These are phyloP conservation scores for Colletotrichum abscissum DNA, from an alignment of 2,329 filamentous ascomycete species.

Conservation along the genomic window DNA sequence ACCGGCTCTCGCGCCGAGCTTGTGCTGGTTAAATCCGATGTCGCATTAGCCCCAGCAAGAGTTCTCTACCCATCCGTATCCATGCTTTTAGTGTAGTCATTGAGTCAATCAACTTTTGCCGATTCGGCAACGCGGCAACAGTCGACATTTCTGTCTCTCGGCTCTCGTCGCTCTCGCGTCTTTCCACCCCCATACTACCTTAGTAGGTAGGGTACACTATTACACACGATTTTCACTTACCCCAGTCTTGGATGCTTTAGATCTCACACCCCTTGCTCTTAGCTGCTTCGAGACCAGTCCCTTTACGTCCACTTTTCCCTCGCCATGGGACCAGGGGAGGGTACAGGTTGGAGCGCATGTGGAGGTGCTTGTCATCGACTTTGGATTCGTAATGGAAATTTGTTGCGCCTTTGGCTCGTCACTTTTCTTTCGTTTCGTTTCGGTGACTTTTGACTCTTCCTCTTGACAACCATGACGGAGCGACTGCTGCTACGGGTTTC, in stretches of 20 bases:
- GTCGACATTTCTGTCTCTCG: background rate
- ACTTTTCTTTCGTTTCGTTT: background rate
- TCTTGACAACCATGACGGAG: background rate
- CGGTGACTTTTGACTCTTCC: background rate
- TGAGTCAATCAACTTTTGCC: conserved; percentile 6
- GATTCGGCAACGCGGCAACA: conserved; percentile 25
- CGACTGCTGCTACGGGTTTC: background rate
- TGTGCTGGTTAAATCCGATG: conserved; percentile 9
- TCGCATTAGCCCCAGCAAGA: background rate
- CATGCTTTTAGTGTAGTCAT: background rate
- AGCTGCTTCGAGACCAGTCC: conserved; percentile 8
- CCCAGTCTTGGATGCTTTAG: background rate
- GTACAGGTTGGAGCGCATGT: conserved; percentile 23
- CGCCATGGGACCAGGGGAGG: conserved; percentile 14
- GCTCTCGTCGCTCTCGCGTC: background rate
- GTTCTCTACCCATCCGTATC: no score
- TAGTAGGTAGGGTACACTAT: background rate
- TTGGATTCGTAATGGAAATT: conserved; percentile 19
- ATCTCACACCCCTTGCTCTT: background rate
- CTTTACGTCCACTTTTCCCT: conserved; percentile 1
- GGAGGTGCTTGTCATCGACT: conserved; percentile 34
- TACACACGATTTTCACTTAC: background rate
- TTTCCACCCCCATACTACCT: background rate
- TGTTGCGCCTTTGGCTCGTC: background rate
- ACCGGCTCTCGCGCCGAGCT: background rate